Evolutionary conservation across 2,329 filamentous ascomycete species (phyloP), one percentile per base, ranked within the genome.

Genomic region (Penicillium hordei): DNA sequence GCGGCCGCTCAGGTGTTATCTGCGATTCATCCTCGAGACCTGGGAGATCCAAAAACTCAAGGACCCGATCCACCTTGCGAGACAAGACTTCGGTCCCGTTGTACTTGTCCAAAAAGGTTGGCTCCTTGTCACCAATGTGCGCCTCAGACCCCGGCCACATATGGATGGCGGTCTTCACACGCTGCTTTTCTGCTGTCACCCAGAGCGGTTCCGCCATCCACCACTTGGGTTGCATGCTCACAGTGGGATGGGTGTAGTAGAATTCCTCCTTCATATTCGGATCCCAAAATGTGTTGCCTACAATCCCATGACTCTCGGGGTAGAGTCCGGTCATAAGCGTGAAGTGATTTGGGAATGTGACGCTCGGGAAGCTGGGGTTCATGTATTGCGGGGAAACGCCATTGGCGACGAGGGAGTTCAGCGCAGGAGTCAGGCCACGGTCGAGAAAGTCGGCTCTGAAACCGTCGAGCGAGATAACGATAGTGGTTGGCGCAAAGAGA

Each of bases 91-190:
- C 93, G 0, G 88, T 83, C 9, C 86, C 87, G 65, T 96, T 93
- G 77, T 85, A 99, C 67, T 86, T 88, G 77, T 97, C 94, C 48
- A 97, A 74, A 68, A 91, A 91, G 10, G 86, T 87, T 2, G 93
- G 91, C 61, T 93, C 87, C 19, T 87, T 79, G n/a, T 82, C 80
- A 13, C 86, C 81, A 60, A 96, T 89, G 72, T 91, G 88, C 6
- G 93, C 93, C 76, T 99, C 94, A 43, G 90, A 95, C 2, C 94
- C 94, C 1, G 94, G 94, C 94, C 94, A 99, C 94, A 99, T 99
- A 73, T 99, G 94, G 27, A 99, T 86, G 0, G 91, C 94, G 31
- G 88, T 86, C 56, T 85, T 84, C 33, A 95, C 81, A 6, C 89
- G 89, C 65, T 91, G 89, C 57, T 84, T 85, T 78, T 97, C 94